phyloP scores from a whole-genome alignment of 176 grass and related monocot species.

The Zea mays region DNA sequence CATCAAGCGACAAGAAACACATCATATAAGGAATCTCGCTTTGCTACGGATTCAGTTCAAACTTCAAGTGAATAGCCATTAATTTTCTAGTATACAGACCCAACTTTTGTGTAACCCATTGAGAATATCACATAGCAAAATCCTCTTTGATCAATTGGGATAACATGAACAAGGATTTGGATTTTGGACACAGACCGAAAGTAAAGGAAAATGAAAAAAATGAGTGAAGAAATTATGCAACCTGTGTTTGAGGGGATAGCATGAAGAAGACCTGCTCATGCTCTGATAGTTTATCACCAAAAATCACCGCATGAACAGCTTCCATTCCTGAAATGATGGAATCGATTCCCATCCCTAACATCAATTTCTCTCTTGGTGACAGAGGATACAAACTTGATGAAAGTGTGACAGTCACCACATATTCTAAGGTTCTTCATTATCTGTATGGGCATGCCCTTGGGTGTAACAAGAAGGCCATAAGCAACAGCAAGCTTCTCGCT shows the following conservation, averaged over 20 bases:
- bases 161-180: background rate
- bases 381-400: slow-evolving; percentile 69
- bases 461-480: slow-evolving; percentile 61
- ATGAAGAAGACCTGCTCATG: background rate
- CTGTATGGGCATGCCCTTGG: slow-evolving; percentile 63
- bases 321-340: slow-evolving; percentile 79
- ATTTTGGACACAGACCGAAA: background rate
- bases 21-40: background rate
- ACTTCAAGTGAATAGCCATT: background rate
- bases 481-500: slow-evolving; percentile 69
- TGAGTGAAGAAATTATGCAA: background rate
- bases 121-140: background rate
- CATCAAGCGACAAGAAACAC: background rate
- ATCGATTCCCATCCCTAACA: slow-evolving; percentile 80
- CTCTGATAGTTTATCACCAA: slow-evolving; percentile 50
- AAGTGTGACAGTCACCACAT: slow-evolving; percentile 86
- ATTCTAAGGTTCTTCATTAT: slow-evolving; percentile 93
- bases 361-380: slow-evolving; percentile 71
- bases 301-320: slow-evolving; percentile 84
- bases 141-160: slow-evolving; percentile 2
- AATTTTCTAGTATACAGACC: background rate
- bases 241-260: background rate
- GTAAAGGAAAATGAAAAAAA: background rate
- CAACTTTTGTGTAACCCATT: background rate
- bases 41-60: background rate